Percentiles rank a stretch among this genome's conserved stretches.
These are phyloP conservation scores for Scutellaria barbata DNA, from an alignment of 257 asterid species.

Conservation along the genomic window DNA sequence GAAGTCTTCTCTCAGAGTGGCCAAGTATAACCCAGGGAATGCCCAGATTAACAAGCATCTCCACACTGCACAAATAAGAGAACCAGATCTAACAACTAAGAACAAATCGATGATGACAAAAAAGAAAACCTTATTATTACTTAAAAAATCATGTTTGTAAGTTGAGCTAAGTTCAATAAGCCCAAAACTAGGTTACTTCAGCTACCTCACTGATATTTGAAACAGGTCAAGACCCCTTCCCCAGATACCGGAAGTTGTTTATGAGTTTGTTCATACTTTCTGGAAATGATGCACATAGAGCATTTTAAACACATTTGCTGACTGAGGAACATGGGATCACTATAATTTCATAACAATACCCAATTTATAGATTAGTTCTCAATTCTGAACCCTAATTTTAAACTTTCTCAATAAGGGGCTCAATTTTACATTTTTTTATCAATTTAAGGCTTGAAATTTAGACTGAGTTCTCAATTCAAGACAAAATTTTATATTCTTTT, in stretches of 20 bases:
- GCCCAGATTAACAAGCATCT: slow-evolving; percentile 15
- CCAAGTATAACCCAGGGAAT: slow-evolving; percentile 23
- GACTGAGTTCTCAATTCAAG: too few species aligned
- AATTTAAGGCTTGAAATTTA: too few species aligned
- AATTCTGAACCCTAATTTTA: too few species aligned
- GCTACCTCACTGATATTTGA: not conserved
- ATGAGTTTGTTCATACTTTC: too few species aligned
- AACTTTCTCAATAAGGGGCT: too few species aligned
- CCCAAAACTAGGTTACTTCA: not conserved
- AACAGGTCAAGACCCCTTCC: not conserved
- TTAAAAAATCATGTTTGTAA: not conserved
- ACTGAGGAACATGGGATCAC: too few species aligned
- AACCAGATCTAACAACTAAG: slow-evolving; percentile 1
- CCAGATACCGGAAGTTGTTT: not conserved
- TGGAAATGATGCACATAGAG: too few species aligned
- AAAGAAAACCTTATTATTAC: not conserved
- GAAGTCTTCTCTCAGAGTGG: slow-evolving; percentile 22
- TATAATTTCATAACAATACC: too few species aligned
- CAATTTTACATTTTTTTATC: too few species aligned
- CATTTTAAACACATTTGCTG: too few species aligned
- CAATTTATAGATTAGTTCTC: too few species aligned
- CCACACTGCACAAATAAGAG: slow-evolving; percentile 20
- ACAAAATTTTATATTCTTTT: too few species aligned
- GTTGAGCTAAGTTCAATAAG: not conserved
- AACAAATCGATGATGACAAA: not conserved